phyloP scores from a whole-genome alignment of 2,329 filamentous ascomycete genomes.

The Coniochaeta sp. region DNA sequence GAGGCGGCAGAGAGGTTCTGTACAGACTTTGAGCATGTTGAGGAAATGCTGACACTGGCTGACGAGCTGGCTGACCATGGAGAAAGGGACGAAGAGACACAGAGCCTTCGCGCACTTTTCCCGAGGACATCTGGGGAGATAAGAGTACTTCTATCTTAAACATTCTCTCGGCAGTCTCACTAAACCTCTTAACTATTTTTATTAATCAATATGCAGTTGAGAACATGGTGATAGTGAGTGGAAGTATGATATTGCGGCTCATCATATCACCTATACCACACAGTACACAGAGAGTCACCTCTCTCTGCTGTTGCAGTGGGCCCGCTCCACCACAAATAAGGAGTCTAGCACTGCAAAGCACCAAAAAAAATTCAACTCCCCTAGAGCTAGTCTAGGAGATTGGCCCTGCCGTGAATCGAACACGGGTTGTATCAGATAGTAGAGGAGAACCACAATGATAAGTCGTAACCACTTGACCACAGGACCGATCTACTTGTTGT shows the following conservation, averaged over 20 bases:
- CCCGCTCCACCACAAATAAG: too few species aligned
- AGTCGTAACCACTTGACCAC: slow-evolving; percentile 1
- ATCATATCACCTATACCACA: too few species aligned
- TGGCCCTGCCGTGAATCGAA: slow-evolving; percentile 3
- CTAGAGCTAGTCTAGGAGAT: too few species aligned
- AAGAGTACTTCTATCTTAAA: slow-evolving; percentile 46
- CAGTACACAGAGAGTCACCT: too few species aligned
- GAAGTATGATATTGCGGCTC: too few species aligned
- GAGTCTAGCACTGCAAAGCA: too few species aligned
- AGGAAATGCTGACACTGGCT: slow-evolving; percentile 38
- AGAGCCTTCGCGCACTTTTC: slow-evolving; percentile 37
- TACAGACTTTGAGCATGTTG: slow-evolving; percentile 64
- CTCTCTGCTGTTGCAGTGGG: too few species aligned
- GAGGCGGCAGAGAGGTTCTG: slow-evolving; percentile 80
- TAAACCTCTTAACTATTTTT: not conserved
- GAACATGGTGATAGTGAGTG: not conserved
- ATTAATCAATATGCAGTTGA: too few species aligned
- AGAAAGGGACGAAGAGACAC: slow-evolving; percentile 14
- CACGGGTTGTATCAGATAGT: not conserved
- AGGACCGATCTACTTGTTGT: not conserved
- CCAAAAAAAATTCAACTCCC: too few species aligned
- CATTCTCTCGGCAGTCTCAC: not conserved
- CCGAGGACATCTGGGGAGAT: slow-evolving; percentile 55
- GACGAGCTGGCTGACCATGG: slow-evolving; percentile 27
- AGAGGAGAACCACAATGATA: not conserved